phyloP scores from a whole-genome alignment of 1,139 yeast genomes.

The Geotrichum europaeum region DNA sequence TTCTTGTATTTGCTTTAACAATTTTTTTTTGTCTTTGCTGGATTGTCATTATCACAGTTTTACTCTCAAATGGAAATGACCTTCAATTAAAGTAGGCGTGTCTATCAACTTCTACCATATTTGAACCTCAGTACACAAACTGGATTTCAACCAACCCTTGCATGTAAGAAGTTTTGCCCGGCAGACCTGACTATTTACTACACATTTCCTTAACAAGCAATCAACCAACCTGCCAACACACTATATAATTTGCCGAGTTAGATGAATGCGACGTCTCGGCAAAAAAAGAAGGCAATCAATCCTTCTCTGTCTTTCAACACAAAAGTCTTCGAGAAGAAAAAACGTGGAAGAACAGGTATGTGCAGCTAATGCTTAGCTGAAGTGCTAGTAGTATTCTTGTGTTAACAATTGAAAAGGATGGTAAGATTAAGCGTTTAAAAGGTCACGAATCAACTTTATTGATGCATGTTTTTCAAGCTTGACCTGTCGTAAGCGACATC shows the following conservation, averaged over 20 bases:
- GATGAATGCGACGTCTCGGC: not conserved
- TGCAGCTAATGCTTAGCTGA: not conserved
- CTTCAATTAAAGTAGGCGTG: too few species aligned
- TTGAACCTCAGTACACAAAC: too few species aligned
- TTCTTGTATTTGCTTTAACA: not conserved
- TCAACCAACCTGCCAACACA: not conserved
- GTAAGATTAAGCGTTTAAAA: not conserved
- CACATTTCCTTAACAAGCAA: too few species aligned
- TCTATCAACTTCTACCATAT: too few species aligned
- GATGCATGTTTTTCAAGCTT: constrained; percentile 5
- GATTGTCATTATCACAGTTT: too few species aligned
- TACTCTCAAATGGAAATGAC: too few species aligned
- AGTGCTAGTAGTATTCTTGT: not conserved
- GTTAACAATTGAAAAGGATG: not conserved
- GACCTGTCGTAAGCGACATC: constrained; percentile 20
- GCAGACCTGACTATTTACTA: too few species aligned
- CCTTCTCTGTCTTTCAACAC: not conserved
- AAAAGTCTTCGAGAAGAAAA: constrained; percentile 4
- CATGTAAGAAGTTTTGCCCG: too few species aligned
- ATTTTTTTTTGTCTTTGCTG: too few species aligned
- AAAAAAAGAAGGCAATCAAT: not conserved
- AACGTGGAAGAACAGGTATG: constrained; percentile 17
- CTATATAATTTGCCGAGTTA: not conserved
- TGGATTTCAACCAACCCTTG: too few species aligned
- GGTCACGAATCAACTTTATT: not conserved